A percentile compares a stretch with the other conserved stretches of the same genome.
These are phyloP conservation scores for Penicillium sp. DNA, from an alignment of 2,329 filamentous ascomycete species.

Conservation along the genomic window DNA sequence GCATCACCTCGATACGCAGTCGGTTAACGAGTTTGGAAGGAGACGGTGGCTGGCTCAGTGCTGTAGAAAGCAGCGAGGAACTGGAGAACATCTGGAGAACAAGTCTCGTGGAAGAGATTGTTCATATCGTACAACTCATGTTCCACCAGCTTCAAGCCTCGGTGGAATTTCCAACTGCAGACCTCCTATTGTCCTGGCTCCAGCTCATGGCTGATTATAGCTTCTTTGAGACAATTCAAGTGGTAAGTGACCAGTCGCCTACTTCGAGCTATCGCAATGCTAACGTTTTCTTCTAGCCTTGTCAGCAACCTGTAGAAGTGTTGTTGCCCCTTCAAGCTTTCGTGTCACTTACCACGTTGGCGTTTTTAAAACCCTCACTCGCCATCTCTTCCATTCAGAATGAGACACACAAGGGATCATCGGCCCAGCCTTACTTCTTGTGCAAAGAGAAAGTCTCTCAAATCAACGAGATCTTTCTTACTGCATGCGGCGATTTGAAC, in stretches of 20 bases:
- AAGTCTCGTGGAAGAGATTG: conserved; percentile 66
- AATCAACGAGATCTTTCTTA: conserved; percentile 69
- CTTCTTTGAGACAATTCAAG: conserved; percentile 67
- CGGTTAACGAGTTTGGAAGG: conserved; percentile 37
- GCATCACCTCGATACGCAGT: conserved; percentile 36
- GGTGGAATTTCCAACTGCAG: conserved; percentile 57
- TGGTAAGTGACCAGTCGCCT: conserved; percentile 46
- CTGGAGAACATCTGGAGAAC: conserved; percentile 63
- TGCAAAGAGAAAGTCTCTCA: conserved; percentile 68
- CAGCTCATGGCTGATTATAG: conserved; percentile 64
- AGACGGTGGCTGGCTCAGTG: conserved; percentile 47
- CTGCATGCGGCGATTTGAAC: conserved; percentile 56
- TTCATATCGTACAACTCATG: conserved; percentile 71
- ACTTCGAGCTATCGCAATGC: conserved; percentile 1
- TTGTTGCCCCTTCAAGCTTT: conserved; percentile 66
- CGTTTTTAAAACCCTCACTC: conserved; percentile 68
- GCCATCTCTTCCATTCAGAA: conserved; percentile 55
- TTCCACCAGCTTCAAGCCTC: conserved; percentile 68
- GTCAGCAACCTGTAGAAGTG: conserved; percentile 40
- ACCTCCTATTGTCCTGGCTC: conserved; percentile 70
- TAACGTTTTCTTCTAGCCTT: conserved; percentile 34
- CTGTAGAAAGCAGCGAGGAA: conserved; percentile 53
- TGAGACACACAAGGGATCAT: conserved; percentile 25
- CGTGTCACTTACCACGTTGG: conserved; percentile 67
- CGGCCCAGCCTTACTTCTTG: conserved; percentile 59